Percentiles rank a stretch among this genome's conserved stretches.
Conservation (phyloP, 2,329 filamentous ascomycete species). For the Arthrobotrys musiformis region DNA sequence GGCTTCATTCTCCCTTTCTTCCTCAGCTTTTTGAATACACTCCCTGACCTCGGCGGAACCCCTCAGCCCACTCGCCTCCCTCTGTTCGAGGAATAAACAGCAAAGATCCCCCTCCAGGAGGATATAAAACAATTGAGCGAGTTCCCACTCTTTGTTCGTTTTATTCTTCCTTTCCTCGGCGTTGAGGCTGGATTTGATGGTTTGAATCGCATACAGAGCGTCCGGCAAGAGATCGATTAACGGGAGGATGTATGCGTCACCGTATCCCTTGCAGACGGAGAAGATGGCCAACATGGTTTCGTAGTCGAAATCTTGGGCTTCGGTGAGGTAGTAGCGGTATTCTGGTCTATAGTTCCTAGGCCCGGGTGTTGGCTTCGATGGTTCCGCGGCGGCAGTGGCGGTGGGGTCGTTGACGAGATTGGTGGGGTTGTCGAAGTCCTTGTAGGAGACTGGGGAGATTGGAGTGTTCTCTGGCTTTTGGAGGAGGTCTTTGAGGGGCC, state of each 20-base stretch:
- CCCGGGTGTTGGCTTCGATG: neutral
- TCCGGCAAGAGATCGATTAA: slow-evolving; percentile 19
- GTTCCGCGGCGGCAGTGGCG: neutral
- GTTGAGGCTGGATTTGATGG: slow-evolving; percentile 14
- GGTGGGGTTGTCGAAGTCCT: neutral
- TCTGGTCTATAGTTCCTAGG: neutral
- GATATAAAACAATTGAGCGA: slow-evolving; percentile 26
- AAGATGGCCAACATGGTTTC: neutral
- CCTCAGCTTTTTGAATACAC: neutral
- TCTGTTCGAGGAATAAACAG: slow-evolving; percentile 23
- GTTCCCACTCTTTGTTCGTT: slow-evolving; percentile 20
- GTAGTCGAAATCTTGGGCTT: neutral
- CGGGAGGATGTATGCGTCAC: neutral
- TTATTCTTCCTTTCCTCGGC: slow-evolving; percentile 9
- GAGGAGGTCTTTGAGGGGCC: neutral
- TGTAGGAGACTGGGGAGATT: neutral
- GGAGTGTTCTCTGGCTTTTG: neutral
- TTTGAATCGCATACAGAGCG: slow-evolving; percentile 16
- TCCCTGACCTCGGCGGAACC: neutral
- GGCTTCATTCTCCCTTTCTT: neutral
- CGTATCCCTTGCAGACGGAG: neutral
- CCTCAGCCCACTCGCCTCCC: slow-evolving; percentile 10
- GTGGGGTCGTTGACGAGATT: neutral
- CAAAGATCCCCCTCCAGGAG: neutral
- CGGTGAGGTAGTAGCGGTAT: neutral